Conservation (phyloP, 2,329 filamentous ascomycete species). For the Graphilbum fragrans region DNA sequence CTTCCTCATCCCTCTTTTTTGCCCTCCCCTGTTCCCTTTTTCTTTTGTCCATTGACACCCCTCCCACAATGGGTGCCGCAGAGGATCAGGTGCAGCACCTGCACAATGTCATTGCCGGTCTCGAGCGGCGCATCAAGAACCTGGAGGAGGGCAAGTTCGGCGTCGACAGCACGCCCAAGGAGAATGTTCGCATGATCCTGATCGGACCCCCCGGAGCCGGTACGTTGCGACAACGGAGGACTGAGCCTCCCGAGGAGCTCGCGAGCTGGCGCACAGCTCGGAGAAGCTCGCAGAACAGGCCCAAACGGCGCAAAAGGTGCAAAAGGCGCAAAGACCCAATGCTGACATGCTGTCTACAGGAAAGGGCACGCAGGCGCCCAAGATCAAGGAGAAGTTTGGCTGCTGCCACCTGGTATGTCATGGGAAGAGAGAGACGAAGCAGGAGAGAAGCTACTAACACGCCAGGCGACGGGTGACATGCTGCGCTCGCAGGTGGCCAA, state of each 20-base stretch:
- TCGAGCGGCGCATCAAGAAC: slow-evolving; percentile 76
- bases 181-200: slow-evolving; percentile 86
- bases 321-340: no score
- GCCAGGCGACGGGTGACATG: slow-evolving; percentile 97
- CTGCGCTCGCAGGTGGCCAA: slow-evolving; percentile 95
- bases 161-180: slow-evolving; percentile 30
- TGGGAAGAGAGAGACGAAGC: no score
- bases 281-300: no score
- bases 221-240: no score
- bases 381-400: slow-evolving; percentile 95
- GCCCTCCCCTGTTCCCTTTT: slow-evolving; percentile 1
- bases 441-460: no score
- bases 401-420: slow-evolving; percentile 87
- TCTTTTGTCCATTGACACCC: not conserved
- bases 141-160: slow-evolving; percentile 64
- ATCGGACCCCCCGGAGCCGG: slow-evolving; percentile 96
- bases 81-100: slow-evolving; percentile 76
- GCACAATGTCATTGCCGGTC: slow-evolving; percentile 68
- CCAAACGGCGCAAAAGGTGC: no score
- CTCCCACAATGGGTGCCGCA: slow-evolving; percentile 68
- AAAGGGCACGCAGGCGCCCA: slow-evolving; percentile 97
- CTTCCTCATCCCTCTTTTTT: slow-evolving; percentile 1
- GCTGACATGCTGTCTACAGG: slow-evolving; percentile 37
- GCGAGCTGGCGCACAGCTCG: no score
- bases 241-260: no score